A percentile compares a stretch with the other conserved stretches of the same genome.
These are phyloP conservation scores for Opeltia flavorubescens DNA, from an alignment of 495 filamentous ascomycete species.

Conservation along the genomic window DNA sequence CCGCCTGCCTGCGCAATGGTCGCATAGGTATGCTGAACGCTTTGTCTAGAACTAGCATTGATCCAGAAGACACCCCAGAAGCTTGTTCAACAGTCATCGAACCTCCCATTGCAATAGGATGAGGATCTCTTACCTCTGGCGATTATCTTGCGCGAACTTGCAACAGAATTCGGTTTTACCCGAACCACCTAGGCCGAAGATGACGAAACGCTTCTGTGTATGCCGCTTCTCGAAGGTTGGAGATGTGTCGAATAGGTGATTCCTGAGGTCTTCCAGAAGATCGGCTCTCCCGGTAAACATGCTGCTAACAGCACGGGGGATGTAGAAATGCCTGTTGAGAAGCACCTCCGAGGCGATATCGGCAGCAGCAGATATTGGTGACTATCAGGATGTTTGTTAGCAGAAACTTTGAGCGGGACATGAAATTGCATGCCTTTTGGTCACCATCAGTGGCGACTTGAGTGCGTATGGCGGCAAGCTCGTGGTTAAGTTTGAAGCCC, in stretches of 20 bases:
- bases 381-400: no score
- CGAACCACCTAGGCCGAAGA: constrained; percentile 23
- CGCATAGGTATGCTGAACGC: constrained; percentile 16
- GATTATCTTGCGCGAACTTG: constrained; percentile 23
- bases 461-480: not conserved
- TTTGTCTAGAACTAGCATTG: constrained; percentile 18
- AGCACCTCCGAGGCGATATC: not conserved
- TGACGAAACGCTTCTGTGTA: constrained; percentile 3
- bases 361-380: not conserved
- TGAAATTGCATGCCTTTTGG: not conserved
- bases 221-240: not conserved
- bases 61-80: constrained; percentile 23
- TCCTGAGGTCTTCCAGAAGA: constrained; percentile 4
- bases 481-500: not conserved
- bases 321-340: constrained; percentile 1
- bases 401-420: no score
- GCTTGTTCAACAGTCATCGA: no score
- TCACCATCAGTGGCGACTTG: not conserved
- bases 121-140: constrained; percentile 9
- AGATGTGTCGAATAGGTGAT: not conserved
- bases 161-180: constrained; percentile 26
- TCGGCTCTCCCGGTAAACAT: constrained; percentile 11
- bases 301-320: constrained; percentile 7
- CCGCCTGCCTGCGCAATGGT: constrained; percentile 18
- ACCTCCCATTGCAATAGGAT: no score